Evolutionary conservation across 176 grass and related monocot genomes (phyloP).

Genomic region (Rhipidocladum racemiflorum): DNA sequence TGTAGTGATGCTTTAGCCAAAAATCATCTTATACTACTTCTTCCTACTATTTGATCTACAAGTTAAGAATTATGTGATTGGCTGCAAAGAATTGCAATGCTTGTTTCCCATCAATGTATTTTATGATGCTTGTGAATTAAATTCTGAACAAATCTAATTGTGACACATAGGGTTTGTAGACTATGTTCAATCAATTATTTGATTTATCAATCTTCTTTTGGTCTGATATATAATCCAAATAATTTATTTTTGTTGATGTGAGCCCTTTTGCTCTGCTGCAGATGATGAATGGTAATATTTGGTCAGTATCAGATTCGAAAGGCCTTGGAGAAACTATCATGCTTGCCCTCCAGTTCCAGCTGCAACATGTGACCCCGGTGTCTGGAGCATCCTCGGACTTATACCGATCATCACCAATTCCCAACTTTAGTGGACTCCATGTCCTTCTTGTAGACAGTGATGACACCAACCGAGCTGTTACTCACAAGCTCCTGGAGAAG

Average conservation of each 20-base stretch:
- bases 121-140: neutral
- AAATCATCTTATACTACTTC: neutral
- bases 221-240: constrained; percentile 1
- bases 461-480: constrained; percentile 52
- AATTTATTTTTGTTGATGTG: neutral
- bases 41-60: neutral
- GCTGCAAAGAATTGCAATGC: neutral
- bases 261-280: constrained; percentile 19
- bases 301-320: constrained; percentile 55
- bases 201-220: neutral
- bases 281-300: constrained; percentile 96
- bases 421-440: constrained; percentile 67
- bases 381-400: constrained; percentile 50
- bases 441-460: constrained; percentile 70
- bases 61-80: neutral
- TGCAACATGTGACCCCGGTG: constrained; percentile 36
- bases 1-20: neutral
- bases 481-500: constrained; percentile 71
- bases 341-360: constrained; percentile 65
- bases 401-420: constrained; percentile 36
- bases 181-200: neutral
- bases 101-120: neutral
- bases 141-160: neutral
- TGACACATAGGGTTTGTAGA: neutral
- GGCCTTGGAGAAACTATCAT: constrained; percentile 60